These are phyloP conservation scores for Saccharum spontaneum DNA, from an alignment of 176 grass and related monocot genomes.

Conservation along the genomic window DNA sequence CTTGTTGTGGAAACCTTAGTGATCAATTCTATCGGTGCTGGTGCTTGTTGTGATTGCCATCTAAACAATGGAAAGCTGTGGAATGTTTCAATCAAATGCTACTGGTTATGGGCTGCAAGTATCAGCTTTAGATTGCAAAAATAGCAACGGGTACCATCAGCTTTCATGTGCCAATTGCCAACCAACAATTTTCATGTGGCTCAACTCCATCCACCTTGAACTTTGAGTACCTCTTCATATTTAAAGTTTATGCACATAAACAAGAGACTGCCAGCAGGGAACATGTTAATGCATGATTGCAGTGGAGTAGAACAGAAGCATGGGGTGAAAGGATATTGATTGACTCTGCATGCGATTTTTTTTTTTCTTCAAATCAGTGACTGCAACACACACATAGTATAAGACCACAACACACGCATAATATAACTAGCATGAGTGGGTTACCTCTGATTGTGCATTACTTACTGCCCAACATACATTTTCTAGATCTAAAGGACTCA, in stretches of 20 bases:
- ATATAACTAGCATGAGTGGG: background rate
- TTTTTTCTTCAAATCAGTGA: background rate
- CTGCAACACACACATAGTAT: background rate
- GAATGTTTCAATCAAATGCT: background rate
- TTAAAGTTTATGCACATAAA: background rate
- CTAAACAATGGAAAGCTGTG: background rate
- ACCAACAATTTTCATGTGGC: background rate
- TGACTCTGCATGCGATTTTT: background rate
- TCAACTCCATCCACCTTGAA: background rate
- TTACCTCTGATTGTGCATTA: background rate
- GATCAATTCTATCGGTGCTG: background rate
- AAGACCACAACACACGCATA: background rate
- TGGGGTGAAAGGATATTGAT: background rate
- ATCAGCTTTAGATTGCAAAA: background rate
- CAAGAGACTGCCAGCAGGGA: background rate
- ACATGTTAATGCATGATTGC: background rate
- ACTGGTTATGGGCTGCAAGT: background rate
- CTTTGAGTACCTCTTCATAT: background rate
- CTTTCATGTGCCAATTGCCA: background rate
- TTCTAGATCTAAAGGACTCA: background rate
- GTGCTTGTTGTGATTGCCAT: slow-evolving; percentile 3
- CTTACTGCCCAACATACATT: background rate
- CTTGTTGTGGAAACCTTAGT: slow-evolving; percentile 14
- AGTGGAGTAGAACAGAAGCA: background rate
- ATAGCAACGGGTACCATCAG: background rate